Conservation (phyloP, 768 basidiomycete genomes). For the Cystoderma amianthinum region DNA sequence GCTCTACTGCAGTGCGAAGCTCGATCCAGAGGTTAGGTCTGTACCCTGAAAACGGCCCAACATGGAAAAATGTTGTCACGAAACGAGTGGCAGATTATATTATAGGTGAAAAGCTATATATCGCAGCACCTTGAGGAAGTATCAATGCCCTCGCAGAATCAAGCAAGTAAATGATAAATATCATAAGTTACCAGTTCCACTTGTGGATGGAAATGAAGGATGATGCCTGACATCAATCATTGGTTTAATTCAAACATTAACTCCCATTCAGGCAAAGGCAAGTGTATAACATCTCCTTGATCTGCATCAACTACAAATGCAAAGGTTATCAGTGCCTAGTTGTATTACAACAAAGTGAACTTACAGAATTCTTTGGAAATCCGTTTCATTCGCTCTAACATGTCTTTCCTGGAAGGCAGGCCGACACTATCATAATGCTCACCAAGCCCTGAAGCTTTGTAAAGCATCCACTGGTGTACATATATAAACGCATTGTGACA, state of each 20-base stretch:
- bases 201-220: no score
- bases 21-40: constrained; percentile 23
- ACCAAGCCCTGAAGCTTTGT: constrained; percentile 2
- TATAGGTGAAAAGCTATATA: neutral
- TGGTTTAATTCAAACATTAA: no score
- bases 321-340: neutral
- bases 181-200: no score
- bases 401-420: no score
- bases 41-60: constrained; percentile 12
- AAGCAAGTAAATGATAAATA: no score
- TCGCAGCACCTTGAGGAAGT: neutral
- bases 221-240: no score
- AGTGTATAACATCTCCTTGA: neutral
- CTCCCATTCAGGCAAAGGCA: neutral
- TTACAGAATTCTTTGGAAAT: neutral
- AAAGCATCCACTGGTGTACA: constrained; percentile 4
- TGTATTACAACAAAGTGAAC: neutral
- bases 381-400: neutral
- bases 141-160: no score
- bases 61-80: constrained; percentile 10
- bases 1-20: constrained; percentile 63
- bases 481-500: constrained; percentile 2
- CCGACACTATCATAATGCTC: constrained; percentile 2
- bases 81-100: constrained; percentile 1
- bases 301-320: neutral